These are phyloP conservation scores for Rhizopus delemar DNA, from an alignment of 371 early-diverging fungal genomes.

Conservation along the genomic window DNA sequence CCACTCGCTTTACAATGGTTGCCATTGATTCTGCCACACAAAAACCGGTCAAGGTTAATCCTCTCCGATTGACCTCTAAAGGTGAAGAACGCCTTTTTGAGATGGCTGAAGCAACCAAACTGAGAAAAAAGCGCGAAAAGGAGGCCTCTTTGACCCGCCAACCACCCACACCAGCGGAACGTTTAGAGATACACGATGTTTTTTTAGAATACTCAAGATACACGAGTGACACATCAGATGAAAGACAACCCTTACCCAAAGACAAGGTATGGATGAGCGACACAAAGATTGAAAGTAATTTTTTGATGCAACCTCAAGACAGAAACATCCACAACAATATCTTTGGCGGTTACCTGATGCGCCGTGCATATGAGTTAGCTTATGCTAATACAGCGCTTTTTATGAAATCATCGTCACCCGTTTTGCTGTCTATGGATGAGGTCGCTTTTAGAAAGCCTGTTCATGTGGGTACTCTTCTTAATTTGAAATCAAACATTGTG, in stretches of 20 bases:
- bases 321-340: conserved; percentile 92
- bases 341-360: conserved; percentile 86
- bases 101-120: conserved; percentile 73
- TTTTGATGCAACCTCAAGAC: conserved; percentile 80
- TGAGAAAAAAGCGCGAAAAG: conserved; percentile 63
- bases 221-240: conserved; percentile 10
- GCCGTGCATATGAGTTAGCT: conserved; percentile 80
- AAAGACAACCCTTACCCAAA: conserved; percentile 37
- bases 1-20: conserved; percentile 92
- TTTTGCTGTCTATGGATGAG: conserved; percentile 81
- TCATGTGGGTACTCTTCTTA: conserved; percentile 79
- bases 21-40: conserved; percentile 78
- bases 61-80: conserved; percentile 74
- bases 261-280: conserved; percentile 86
- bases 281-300: conserved; percentile 72
- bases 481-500: conserved; percentile 69
- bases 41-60: conserved; percentile 76
- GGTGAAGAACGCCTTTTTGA: conserved; percentile 78
- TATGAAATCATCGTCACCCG: conserved; percentile 45
- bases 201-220: conserved; percentile 69
- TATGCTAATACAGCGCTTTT: conserved; percentile 72
- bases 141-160: conserved; percentile 63
- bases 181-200: conserved; percentile 78
- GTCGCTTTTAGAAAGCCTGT: conserved; percentile 85
- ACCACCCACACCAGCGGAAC: conserved; percentile 86